Evolutionary conservation across 2,329 filamentous ascomycete genomes (phyloP), one percentile per base, ranked within the genome.

Genomic region (Colletotrichum eremochloae): DNA sequence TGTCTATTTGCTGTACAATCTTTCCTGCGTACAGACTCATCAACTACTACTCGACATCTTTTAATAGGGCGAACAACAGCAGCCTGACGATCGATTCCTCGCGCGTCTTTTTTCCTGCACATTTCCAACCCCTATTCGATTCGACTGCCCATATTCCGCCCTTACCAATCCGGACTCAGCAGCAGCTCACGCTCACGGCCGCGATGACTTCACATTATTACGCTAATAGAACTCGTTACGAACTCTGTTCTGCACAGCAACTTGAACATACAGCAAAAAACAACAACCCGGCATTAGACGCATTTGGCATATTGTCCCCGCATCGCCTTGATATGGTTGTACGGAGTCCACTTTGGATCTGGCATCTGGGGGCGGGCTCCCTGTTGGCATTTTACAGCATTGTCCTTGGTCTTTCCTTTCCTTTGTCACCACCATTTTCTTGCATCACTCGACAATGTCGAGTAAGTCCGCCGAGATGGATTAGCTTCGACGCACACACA

Each of bases 271-370:
- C 65, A 64, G 46, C 66, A 68, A 48, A 29, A 53, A 63, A 46
- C 58, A 69, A 60, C 64, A 67, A 73, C 71, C 48, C 75, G 67
- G 72, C 74, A 76, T 73, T 74, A 77, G 74, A 78, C 75, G 74
- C 76, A 78, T 78, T 63, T 77, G 76, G 76, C 75, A 76, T 78
- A 76, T 70, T 71, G 75, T 75, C 69, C 46, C 70, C 42, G 72
- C 74, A 74, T 67, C 63, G 65, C 74, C 76, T 75, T 74, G 68
- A 71, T 68, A 74, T 76, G 68, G 68, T 72, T 74, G 75, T 76
- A 75, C 73, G 75, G 72, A 67, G 65, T 71, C 71, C 73, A 75
- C 75, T 73, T 77, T 77, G 76, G 77, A 78, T 78, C 74, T 70
- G 74, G 74, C 68, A 75, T 76, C 73, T 73, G 68, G 67, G 71